Conservation (phyloP, 1,284 basidiomycete genomes). For the Exobasidium rhododendri region DNA sequence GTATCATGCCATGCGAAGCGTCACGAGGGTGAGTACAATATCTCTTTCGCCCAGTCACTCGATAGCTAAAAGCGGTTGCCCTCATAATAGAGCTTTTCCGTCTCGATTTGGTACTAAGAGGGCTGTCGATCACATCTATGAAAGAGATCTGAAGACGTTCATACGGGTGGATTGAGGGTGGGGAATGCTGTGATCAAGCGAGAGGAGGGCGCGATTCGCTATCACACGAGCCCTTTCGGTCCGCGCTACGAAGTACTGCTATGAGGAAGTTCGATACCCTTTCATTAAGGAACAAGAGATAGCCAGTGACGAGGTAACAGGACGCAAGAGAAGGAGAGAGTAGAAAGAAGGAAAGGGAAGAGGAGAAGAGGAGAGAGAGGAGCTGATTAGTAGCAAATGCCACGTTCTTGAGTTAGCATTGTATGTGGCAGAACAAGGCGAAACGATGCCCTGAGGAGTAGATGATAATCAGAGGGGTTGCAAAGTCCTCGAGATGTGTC, state of each 20-base stretch:
- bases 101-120: constrained; percentile 17
- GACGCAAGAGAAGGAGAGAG: background rate
- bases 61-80: too few species aligned
- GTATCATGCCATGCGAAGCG: constrained; percentile 39
- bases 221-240: too few species aligned
- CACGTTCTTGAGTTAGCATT: too few species aligned
- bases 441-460: too few species aligned
- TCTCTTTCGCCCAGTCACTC: background rate
- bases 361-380: background rate
- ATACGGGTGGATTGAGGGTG: too few species aligned
- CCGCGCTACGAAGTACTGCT: background rate
- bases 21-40: constrained; percentile 16
- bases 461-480: too few species aligned
- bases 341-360: background rate
- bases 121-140: background rate
- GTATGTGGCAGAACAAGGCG: too few species aligned
- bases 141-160: background rate
- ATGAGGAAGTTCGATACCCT: background rate
- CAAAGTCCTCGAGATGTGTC: too few species aligned
- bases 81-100: constrained; percentile 17
- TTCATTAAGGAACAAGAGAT: background rate
- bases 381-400: too few species aligned
- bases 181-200: too few species aligned
- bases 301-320: too few species aligned
- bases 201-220: too few species aligned